These are phyloP conservation scores for Yarrowia divulgata DNA, from an alignment of 805 yeast genomes.

Conservation along the genomic window DNA sequence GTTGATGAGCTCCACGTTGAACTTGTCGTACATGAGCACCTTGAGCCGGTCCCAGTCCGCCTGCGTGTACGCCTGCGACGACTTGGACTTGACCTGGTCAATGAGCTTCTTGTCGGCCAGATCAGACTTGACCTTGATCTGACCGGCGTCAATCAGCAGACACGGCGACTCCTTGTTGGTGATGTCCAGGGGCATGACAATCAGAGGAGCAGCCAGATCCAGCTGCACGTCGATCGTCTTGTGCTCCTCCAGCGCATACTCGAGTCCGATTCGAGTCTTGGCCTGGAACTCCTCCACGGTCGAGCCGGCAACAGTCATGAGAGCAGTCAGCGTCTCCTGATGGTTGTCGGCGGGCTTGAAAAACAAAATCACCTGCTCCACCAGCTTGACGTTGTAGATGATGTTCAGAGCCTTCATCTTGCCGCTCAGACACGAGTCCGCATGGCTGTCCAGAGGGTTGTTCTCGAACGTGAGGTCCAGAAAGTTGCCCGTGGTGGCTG, in stretches of 20 bases:
- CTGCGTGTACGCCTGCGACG: constrained; percentile 60
- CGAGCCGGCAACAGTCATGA: constrained; percentile 93
- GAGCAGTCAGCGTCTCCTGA: constrained; percentile 85
- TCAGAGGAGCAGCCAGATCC: constrained; percentile 92
- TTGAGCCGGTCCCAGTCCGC: constrained; percentile 80
- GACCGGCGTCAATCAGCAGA: constrained; percentile 94
- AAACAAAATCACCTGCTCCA: constrained; percentile 75
- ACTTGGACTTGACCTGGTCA: constrained; percentile 67
- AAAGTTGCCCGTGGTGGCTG: constrained; percentile 54
- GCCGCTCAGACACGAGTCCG: constrained; percentile 78
- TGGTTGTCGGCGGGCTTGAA: constrained; percentile 89
- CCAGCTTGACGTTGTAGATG: constrained; percentile 83
- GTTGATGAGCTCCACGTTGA: constrained; percentile 75
- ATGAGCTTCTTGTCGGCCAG: constrained; percentile 73
- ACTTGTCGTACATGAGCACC: constrained; percentile 88
- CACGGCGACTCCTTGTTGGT: constrained; percentile 84
- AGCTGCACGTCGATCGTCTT: constrained; percentile 84
- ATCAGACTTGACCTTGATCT: constrained; percentile 82
- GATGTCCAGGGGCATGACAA: constrained; percentile 85
- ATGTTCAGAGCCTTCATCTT: constrained; percentile 87
- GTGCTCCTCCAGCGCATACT: constrained; percentile 93
- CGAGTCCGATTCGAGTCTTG: constrained; percentile 90
- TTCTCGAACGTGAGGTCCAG: constrained; percentile 83
- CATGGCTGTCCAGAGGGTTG: constrained; percentile 82
- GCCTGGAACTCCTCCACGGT: constrained; percentile 89